These are phyloP conservation scores for Globisporangium rhizosaccharum DNA, from an alignment of 352 stramenopile genomes.

Conservation along the genomic window DNA sequence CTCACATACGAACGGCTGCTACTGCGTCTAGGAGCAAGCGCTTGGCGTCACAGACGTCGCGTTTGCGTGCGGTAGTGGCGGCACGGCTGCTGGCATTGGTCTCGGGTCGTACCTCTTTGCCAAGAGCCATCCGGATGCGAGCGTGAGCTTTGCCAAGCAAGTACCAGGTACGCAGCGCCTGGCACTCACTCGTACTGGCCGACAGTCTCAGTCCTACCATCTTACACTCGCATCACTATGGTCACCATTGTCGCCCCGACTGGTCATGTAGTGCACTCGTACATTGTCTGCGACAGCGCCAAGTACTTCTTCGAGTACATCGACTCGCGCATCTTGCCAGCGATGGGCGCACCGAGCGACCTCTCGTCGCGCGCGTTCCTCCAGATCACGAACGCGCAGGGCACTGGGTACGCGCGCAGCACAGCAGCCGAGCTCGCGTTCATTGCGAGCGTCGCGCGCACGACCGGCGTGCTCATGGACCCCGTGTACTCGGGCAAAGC, in stretches of 20 bases:
- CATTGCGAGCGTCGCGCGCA: conserved; percentile 60
- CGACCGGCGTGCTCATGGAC: conserved; percentile 79
- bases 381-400: conserved; percentile 79
- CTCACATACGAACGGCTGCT: background rate
- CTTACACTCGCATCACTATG: background rate
- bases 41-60: conserved; percentile 73
- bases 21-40: conserved; percentile 27
- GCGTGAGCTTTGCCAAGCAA: conserved; percentile 34
- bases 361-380: conserved; percentile 63
- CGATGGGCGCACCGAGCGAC: conserved; percentile 46
- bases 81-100: conserved; percentile 71
- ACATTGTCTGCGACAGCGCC: conserved; percentile 85
- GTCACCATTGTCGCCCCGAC: background rate
- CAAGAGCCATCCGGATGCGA: conserved; percentile 5
- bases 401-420: conserved; percentile 74
- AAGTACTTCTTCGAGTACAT: conserved; percentile 84
- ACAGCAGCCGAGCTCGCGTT: conserved; percentile 77
- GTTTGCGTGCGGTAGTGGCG: conserved; percentile 80
- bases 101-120: conserved; percentile 68
- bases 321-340: conserved; percentile 58
- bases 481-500: conserved; percentile 87
- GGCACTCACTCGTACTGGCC: background rate
- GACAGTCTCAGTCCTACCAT: background rate
- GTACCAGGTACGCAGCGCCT: conserved; percentile 17
- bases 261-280: conserved; percentile 43